Percentiles rank a stretch among this genome's conserved stretches.
These are phyloP conservation scores for Chaetomium cochliodes DNA, from an alignment of 495 filamentous ascomycete genomes.

Conservation along the genomic window DNA sequence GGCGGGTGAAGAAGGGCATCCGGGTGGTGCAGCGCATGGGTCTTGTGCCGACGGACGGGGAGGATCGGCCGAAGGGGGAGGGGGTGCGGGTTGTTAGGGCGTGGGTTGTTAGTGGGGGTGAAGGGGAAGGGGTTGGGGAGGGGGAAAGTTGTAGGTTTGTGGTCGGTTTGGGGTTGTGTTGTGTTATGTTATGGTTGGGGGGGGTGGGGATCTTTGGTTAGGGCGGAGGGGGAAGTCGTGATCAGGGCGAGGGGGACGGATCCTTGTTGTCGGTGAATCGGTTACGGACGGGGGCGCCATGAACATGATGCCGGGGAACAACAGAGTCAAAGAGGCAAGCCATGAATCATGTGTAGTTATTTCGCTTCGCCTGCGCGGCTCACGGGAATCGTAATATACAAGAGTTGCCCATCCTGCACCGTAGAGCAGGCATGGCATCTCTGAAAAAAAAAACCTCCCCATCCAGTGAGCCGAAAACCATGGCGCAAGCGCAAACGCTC, in stretches of 20 bases:
- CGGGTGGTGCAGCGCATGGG: conserved; percentile 84
- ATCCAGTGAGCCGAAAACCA: not conserved
- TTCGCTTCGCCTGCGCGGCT: not conserved
- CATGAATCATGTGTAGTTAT: not conserved
- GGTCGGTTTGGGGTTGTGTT: too few species aligned
- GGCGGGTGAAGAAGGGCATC: conserved; percentile 84
- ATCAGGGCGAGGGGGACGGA: too few species aligned
- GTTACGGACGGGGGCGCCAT: too few species aligned
- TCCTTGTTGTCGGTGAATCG: too few species aligned
- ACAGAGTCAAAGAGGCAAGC: not conserved
- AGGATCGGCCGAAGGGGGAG: conserved; percentile 78
- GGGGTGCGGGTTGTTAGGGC: conserved; percentile 73
- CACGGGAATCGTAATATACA: not conserved
- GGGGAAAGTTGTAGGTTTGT: not conserved
- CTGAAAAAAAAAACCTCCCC: not conserved
- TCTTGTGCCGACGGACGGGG: conserved; percentile 75
- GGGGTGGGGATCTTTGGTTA: too few species aligned
- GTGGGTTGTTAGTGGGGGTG: conserved; percentile 62
- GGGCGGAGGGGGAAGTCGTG: too few species aligned
- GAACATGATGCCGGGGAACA: not conserved
- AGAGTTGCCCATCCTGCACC: not conserved
- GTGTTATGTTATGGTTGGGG: too few species aligned
- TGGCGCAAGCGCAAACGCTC: not conserved
- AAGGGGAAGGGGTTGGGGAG: conserved; percentile 42
- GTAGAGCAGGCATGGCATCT: not conserved